Percentiles rank a stretch among this genome's conserved stretches.
Conservation (phyloP, 164 flowering plant genomes). For the Tinospora cordifolia region DNA sequence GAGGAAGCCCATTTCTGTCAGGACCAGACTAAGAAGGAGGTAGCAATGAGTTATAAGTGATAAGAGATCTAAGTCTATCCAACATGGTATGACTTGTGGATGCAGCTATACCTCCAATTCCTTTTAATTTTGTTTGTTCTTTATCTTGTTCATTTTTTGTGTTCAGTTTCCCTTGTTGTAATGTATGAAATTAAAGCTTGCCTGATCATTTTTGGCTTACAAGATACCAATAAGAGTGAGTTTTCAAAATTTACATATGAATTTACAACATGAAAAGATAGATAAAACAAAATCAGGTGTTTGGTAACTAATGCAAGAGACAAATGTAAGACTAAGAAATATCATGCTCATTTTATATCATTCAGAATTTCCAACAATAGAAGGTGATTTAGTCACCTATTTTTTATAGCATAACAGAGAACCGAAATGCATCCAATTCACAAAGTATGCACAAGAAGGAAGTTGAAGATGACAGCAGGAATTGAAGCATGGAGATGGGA, state of each 20-base stretch:
- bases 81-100: not conserved
- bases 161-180: not conserved
- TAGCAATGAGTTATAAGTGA: conserved; percentile 15
- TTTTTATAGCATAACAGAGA: too few relatives aligned
- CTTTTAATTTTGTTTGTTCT: not conserved
- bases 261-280: not conserved
- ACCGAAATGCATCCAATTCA: not conserved
- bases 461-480: too few relatives aligned
- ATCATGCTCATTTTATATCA: conserved; percentile 3
- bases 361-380: conserved; percentile 4
- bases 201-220: not conserved
- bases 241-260: not conserved
- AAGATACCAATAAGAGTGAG: not conserved
- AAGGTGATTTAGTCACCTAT: not conserved
- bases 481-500: too few relatives aligned
- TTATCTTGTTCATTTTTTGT: not conserved
- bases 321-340: not conserved
- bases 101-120: too few relatives aligned
- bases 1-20: conserved; percentile 46
- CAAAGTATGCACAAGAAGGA: too few relatives aligned
- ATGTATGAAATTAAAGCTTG: not conserved
- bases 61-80: not conserved
- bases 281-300: not conserved
- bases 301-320: conserved; percentile 8
- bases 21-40: conserved; percentile 41